Conservation (phyloP, 768 basidiomycete species). For the Xerocomus brunneocitrinus region DNA sequence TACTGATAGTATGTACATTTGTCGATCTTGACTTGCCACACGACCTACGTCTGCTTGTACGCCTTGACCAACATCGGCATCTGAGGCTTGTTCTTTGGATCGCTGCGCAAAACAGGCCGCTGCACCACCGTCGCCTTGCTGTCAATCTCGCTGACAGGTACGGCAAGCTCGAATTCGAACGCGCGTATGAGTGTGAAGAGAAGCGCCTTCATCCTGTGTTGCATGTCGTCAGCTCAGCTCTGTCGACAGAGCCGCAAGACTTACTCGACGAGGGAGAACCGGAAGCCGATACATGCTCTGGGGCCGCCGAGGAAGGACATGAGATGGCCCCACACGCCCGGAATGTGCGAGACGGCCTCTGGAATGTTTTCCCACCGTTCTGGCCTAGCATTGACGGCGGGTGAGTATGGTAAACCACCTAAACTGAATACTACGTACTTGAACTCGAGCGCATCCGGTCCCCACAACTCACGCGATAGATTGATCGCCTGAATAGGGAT, state of each 20-base stretch:
- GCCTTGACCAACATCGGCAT: slow-evolving; percentile 9
- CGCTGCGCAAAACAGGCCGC: not conserved
- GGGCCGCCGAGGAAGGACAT: not conserved
- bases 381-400: not conserved
- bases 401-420: not conserved
- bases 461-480: not conserved
- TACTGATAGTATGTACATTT: not conserved
- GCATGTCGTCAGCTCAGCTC: not conserved
- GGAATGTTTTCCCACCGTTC: not conserved
- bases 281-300: not conserved
- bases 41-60: not conserved
- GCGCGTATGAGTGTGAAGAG: not conserved
- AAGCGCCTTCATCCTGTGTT: not conserved
- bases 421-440: not conserved
- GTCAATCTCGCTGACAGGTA: not conserved
- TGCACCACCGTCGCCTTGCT: not conserved
- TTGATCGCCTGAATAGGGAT: not conserved
- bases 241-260: not conserved
- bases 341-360: not conserved
- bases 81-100: slow-evolving; percentile 1
- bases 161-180: not conserved
- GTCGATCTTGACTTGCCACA: not conserved
- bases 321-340: not conserved
- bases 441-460: not conserved
- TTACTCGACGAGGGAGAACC: not conserved